phyloP scores from a whole-genome alignment of 495 filamentous ascomycete genomes.

The Trichoderma orchidacearum region DNA sequence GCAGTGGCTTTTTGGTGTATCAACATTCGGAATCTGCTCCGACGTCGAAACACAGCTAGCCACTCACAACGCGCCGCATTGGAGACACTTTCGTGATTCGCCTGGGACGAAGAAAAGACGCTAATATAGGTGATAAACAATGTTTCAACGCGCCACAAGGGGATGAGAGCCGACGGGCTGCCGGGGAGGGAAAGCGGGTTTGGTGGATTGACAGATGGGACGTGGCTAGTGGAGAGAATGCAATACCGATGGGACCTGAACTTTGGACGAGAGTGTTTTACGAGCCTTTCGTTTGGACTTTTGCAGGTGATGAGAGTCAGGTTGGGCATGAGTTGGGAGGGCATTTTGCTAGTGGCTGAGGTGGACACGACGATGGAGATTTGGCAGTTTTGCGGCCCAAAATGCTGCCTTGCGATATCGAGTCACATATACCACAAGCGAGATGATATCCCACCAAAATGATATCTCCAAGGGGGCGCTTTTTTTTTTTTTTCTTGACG shows the following conservation, averaged over 20 bases:
- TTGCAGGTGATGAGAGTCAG: neutral
- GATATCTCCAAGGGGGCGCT: too few relatives aligned
- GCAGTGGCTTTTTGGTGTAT: too few relatives aligned
- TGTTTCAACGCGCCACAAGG: neutral
- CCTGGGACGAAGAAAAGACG: neutral
- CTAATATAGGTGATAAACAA: neutral
- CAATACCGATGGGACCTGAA: too few relatives aligned
- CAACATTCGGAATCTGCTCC: neutral
- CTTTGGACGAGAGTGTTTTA: neutral
- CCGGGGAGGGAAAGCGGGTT: neutral
- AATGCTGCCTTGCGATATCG: too few relatives aligned
- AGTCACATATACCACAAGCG: too few relatives aligned
- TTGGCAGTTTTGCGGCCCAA: neutral
- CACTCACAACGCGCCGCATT: neutral
- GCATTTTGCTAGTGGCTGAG: too few relatives aligned
- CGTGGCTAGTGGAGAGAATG: neutral
- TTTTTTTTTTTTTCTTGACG: neutral
- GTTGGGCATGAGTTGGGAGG: neutral
- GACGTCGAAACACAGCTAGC: neutral
- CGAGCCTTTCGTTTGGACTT: neutral
- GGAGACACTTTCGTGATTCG: neutral
- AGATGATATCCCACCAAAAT: too few relatives aligned
- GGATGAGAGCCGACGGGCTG: too few relatives aligned
- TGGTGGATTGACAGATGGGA: neutral
- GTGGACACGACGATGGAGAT: too few relatives aligned